Base-by-base conservation (phyloP, 1,139 yeast genomes). In the Magnusiomyces ingens region DNA sequence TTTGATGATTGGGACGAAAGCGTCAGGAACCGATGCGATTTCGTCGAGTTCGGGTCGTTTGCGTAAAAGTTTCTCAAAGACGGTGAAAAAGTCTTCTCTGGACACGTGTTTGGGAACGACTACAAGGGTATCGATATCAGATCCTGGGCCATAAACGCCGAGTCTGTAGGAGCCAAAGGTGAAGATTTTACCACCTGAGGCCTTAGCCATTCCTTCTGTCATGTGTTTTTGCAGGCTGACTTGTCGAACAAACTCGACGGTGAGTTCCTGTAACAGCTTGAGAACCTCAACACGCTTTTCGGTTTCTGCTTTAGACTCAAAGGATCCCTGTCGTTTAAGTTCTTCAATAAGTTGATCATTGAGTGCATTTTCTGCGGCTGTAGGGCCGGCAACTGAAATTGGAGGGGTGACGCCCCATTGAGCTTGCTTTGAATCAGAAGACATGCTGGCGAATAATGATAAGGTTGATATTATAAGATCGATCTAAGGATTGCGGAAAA, bases 91-190 rank as follows among this genome's bases (percentile, higher is more conserved):
- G 68, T 91, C 95, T 19, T 85, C 89, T 58, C 97, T 76, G 0
- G 85, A 76, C n/a, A 93, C 95, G 68, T 93, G 98, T 62, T 91
- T 91, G 1, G 99, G 99, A 4, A 87, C 97, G 18, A 93, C 98
- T 11, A 94, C 87, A 47, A 93, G 72, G 0, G 99, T 88, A 73
- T 93, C 99, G 56, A 93, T 93, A 82, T 93, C 99, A 0, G 96
- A 87, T 0, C 99, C 98, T 0, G 99, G 99, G 0, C 99, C 97
- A 71, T 91, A 89, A 6, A 93, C 99, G 1, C 99, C 99, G 47
- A 93, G 72, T 58, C 96, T 76, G 65, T 91, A 93, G 0, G 98
- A 91, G 0, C 99, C 99, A 70, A 80, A 93, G 0, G 98, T 90
- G 67, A 91, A 93, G 13, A 94, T 80, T 69, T 94, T 94, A 17